Base-by-base conservation (phyloP, 139 green algal genomes). In the Coccomyxa sp. region DNA sequence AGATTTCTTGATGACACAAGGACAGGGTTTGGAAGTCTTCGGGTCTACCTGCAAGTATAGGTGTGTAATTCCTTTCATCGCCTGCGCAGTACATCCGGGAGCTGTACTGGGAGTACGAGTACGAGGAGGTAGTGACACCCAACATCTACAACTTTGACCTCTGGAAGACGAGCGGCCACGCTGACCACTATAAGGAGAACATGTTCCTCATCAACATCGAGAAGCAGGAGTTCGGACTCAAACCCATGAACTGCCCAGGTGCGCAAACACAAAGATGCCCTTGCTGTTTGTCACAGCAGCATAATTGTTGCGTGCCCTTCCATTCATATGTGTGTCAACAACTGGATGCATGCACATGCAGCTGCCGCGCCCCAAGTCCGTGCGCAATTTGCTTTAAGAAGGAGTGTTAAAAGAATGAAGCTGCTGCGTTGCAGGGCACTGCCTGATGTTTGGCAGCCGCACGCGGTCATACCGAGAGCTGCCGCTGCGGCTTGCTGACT, bases 71-170 rank as follows among this genome's bases (percentile, higher is more conserved):
- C 38, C 38, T 3, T 9, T 71, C 9, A 21, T 51, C 45, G 23
- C 13, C 11, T 81, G 45, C 79, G 78, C 85, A 91, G 79, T 95
- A 90, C 89, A 93, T 98, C 31, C 74, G 85, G 21, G 92, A 98
- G 76, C 97, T 98, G 90, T 99, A 99, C 90, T 98, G 97, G 94
- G 86, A 97, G 87, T 98, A 97, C 83, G 97, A 96, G 83, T 99
- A 98, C 85, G 92, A 98, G 63, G 97, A 99, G 88, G 96, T 99
- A 58, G 88, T 98, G 27, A 96, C 94, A 0, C 97, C 97, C 85
- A 99, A 99, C 92, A 96, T 99, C 77, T 99, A 94, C 93, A 99
- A 99, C 91, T 96, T 99, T 83, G 95, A 98, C 81, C 89, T 99
- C 57, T 99, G 97, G 97, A 92, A 94, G 81, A 98, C 91, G 15